Percentiles rank a stretch among this genome's conserved stretches.
phyloP scores from a whole-genome alignment of 257 asterid species.

The Nemophila menziesii region DNA sequence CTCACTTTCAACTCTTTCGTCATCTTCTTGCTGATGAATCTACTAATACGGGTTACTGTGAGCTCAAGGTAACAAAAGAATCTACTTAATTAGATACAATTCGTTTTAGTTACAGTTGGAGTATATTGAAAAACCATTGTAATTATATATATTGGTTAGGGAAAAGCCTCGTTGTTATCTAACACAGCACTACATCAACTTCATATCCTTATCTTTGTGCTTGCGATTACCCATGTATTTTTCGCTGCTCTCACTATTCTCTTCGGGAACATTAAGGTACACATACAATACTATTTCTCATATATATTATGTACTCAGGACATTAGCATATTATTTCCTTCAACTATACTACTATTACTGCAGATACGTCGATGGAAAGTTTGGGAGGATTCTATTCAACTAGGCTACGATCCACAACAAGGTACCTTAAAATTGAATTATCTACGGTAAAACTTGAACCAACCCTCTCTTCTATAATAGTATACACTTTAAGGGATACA shows the following conservation, averaged over 20 bases:
- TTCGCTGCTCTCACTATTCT: constrained; percentile 27
- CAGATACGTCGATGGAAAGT: constrained; percentile 88
- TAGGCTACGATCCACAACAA: constrained; percentile 25
- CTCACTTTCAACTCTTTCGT: constrained; percentile 20
- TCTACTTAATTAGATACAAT: too few species aligned
- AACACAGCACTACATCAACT: constrained; percentile 30
- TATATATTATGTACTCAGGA: background rate
- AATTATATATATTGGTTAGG: constrained; percentile 9
- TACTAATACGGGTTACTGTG: constrained; percentile 17
- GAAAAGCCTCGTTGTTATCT: constrained; percentile 30
- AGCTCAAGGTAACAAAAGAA: constrained; percentile 17
- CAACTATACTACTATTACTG: background rate
- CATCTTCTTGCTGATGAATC: constrained; percentile 29
- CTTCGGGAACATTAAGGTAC: constrained; percentile 25
- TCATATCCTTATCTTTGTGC: constrained; percentile 30
- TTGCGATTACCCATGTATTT: constrained; percentile 27
- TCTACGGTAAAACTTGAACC: too few species aligned
- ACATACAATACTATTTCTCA: background rate
- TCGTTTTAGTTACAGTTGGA: background rate
- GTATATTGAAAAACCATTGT: too few species aligned
- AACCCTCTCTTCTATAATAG: too few species aligned
- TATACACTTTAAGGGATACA: too few species aligned
- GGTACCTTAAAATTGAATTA: too few species aligned
- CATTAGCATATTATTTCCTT: too few species aligned
- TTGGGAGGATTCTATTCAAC: constrained; percentile 78